A percentile compares a stretch with the other conserved stretches of the same genome.
Evolutionary conservation across 306 rosid genomes (phyloP).

Genomic region (Lathyrus tuberosus): DNA sequence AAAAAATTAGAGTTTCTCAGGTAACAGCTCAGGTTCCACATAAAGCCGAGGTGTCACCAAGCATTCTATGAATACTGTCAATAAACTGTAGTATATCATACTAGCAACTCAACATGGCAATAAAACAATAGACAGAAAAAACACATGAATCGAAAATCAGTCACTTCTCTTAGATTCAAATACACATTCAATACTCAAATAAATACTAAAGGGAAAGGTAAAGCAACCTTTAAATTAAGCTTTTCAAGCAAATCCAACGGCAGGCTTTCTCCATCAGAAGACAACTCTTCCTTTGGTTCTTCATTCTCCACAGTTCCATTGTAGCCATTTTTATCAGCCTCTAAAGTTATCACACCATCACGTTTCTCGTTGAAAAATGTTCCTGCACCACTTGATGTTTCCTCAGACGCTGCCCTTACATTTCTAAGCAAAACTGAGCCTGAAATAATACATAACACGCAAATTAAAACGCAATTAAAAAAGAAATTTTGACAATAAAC

Average conservation of each 20-base stretch:
- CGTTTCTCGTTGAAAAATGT: slow-evolving; percentile 36
- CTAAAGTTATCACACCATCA: slow-evolving; percentile 31
- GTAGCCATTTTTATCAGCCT: slow-evolving; percentile 33
- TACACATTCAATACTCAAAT: not conserved
- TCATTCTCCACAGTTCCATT: slow-evolving; percentile 33
- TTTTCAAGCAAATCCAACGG: slow-evolving; percentile 46
- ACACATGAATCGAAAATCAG: not conserved
- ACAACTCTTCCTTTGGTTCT: slow-evolving; percentile 44
- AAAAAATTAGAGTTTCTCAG: slow-evolving; percentile 38
- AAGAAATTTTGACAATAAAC: not conserved
- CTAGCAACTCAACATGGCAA: slow-evolving; percentile 1
- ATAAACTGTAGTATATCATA: slow-evolving; percentile 20
- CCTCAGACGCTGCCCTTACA: slow-evolving; percentile 46
- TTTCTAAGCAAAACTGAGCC: slow-evolving; percentile 41
- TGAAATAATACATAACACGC: slow-evolving; percentile 19
- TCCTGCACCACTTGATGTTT: slow-evolving; percentile 43
- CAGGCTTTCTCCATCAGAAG: slow-evolving; percentile 43
- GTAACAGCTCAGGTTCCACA: slow-evolving; percentile 55
- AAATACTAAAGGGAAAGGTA: not conserved
- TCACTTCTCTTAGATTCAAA: not conserved
- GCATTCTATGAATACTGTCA: slow-evolving; percentile 38
- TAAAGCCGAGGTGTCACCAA: slow-evolving; percentile 42
- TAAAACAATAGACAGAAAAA: not conserved
- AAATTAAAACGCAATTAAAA: not conserved
- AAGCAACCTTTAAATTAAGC: slow-evolving; percentile 36